These are phyloP conservation scores for Thamnidium elegans DNA, from an alignment of 192 early-diverging fungal species.

Conservation along the genomic window DNA sequence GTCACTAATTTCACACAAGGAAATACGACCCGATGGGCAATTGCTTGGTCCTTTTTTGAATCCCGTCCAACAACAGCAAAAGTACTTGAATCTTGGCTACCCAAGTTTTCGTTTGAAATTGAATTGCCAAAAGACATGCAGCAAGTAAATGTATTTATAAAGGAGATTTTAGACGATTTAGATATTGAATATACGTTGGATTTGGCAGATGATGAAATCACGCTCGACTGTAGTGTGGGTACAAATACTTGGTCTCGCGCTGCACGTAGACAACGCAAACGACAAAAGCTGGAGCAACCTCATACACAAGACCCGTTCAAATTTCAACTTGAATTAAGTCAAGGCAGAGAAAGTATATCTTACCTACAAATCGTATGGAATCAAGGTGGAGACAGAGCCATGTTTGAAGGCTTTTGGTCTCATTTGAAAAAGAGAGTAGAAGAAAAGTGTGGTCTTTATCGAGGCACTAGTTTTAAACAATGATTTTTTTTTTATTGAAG, in stretches of 20 bases:
- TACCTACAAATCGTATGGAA: slow-evolving; percentile 36
- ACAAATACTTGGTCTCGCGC: slow-evolving; percentile 38
- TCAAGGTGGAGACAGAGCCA: slow-evolving; percentile 41
- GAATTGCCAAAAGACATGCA: background rate
- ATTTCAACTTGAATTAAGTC: slow-evolving; percentile 8
- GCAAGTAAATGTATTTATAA: background rate
- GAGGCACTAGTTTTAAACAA: slow-evolving; percentile 6
- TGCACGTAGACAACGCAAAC: slow-evolving; percentile 21
- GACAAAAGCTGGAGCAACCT: background rate
- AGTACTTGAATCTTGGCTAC: slow-evolving; percentile 12
- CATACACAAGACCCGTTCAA: background rate
- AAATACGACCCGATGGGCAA: slow-evolving; percentile 49
- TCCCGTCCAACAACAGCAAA: slow-evolving; percentile 29
- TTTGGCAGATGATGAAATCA: background rate
- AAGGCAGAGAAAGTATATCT: background rate
- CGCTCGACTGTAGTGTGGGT: background rate
- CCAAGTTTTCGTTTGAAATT: slow-evolving; percentile 18
- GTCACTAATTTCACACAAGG: slow-evolving; percentile 57
- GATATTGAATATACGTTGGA: slow-evolving; percentile 1
- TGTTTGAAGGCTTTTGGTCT: slow-evolving; percentile 50
- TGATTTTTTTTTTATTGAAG: slow-evolving; percentile 19
- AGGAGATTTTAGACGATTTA: slow-evolving; percentile 3
- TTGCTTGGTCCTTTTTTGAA: slow-evolving; percentile 55
- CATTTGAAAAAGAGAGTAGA: slow-evolving; percentile 31
- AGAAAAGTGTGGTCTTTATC: slow-evolving; percentile 18